Base-by-base conservation (phyloP, 139 green algal genomes). In the Chlamydomonas incerta region DNA sequence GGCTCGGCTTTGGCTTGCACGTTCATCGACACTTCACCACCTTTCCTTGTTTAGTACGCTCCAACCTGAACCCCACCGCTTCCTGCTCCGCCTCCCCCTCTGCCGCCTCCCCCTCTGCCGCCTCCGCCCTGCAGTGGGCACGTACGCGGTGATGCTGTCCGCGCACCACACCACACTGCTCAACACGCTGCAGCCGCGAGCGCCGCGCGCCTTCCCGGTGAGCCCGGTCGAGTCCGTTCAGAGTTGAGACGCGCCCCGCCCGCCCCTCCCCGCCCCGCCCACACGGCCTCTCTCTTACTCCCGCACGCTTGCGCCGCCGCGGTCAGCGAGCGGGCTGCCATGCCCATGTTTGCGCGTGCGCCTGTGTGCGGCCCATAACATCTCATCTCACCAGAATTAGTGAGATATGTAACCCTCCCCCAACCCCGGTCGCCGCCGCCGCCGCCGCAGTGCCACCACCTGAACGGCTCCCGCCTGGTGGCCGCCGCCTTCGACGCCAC, bases 401-500 rank as follows among this genome's bases (percentile, higher is more conserved):
- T n/a, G n/a, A n/a, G n/a, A n/a, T n/a, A n/a, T n/a, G n/a, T n/a
- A n/a, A n/a, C n/a, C 66, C 29, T 14, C 29, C 68, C n/a, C n/a
- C n/a, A n/a, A n/a, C n/a, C n/a, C 71, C 24, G 14, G 41, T 9
- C 72, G 46, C 29, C 72, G 29, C 33, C 46, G 46, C 46, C 69
- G 3, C 31, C 50, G 9, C 52, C 18, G 29, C 77, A 81, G 50
- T 88, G 77, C 81, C 57, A 67, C 66, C 58, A 35, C 37, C 86
- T 93, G 21, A 89, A 90, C 46, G 88, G 82, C 60, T 85, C 73
- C 29, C 67, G 37, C 26, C 47, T 93, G 71, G 62, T 93, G 46
- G 88, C 83, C 1, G 90, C 83, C 0, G 82, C 80, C 2, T 93
- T 93, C 71, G 88, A 92, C 41, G 74, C 37, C 9, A 58, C 55